Evolutionary conservation across 495 filamentous ascomycete genomes (phyloP).

Genomic region (Trichoderma parareesei): DNA sequence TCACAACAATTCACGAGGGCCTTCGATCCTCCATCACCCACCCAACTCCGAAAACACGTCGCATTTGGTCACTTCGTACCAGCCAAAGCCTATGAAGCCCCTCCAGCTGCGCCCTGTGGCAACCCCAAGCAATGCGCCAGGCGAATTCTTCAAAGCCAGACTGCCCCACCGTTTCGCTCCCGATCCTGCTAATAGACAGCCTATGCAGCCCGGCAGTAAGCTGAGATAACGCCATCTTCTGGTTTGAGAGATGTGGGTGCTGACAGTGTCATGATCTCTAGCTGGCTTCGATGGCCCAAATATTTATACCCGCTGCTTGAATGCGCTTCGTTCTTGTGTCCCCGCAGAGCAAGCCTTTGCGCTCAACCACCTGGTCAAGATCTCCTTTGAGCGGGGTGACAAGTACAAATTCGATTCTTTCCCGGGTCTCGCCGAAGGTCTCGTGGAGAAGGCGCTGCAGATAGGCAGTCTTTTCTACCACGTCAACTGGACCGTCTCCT

Average conservation of each 20-base stretch:
- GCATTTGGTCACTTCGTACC: slow-evolving; percentile 48
- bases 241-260: not conserved
- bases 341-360: slow-evolving; percentile 80
- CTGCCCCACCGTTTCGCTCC: slow-evolving; percentile 26
- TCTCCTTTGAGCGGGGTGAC: slow-evolving; percentile 87
- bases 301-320: slow-evolving; percentile 80
- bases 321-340: slow-evolving; percentile 70
- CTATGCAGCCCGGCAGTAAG: slow-evolving; percentile 26
- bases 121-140: slow-evolving; percentile 60
- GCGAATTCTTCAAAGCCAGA: slow-evolving; percentile 46
- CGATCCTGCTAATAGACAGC: slow-evolving; percentile 18
- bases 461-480: slow-evolving; percentile 69
- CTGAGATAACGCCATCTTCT: not conserved
- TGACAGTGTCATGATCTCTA: slow-evolving; percentile 16
- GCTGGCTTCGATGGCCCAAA: slow-evolving; percentile 64
- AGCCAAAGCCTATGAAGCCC: slow-evolving; percentile 46
- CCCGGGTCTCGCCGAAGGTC: slow-evolving; percentile 76
- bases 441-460: slow-evolving; percentile 74
- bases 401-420: slow-evolving; percentile 93
- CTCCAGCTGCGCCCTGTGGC: slow-evolving; percentile 59
- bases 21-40: slow-evolving; percentile 31
- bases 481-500: slow-evolving; percentile 71
- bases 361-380: slow-evolving; percentile 86
- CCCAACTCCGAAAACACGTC: slow-evolving; percentile 34
- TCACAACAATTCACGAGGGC: slow-evolving; percentile 20